Conservation (phyloP, 352 stramenopile species). For the Phytophthora cryptogea region DNA sequence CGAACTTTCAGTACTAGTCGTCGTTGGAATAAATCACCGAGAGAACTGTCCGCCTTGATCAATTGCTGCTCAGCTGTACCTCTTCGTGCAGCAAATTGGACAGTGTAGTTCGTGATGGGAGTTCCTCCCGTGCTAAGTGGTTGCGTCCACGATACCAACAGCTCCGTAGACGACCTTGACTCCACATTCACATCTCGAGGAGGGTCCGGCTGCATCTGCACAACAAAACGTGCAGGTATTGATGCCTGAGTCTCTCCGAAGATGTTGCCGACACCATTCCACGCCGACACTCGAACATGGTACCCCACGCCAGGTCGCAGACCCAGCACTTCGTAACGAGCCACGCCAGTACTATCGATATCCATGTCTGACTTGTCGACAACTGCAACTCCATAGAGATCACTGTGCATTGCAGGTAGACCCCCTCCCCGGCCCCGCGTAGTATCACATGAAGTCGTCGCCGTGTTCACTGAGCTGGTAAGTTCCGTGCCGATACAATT, state of each 20-base stretch:
- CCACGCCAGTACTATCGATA: constrained; percentile 27
- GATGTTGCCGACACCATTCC: constrained; percentile 90
- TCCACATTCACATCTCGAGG: constrained; percentile 58
- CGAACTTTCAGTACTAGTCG: constrained; percentile 20
- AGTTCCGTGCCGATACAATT: constrained; percentile 49
- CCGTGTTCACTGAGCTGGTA: constrained; percentile 45
- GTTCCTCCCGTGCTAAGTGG: constrained; percentile 62
- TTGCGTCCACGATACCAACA: constrained; percentile 58
- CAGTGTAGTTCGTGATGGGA: constrained; percentile 44
- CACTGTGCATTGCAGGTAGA: constrained; percentile 82
- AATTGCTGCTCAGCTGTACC: constrained; percentile 67
- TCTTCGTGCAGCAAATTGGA: constrained; percentile 68
- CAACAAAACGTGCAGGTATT: constrained; percentile 66
- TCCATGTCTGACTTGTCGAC: constrained; percentile 45
- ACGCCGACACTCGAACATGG: constrained; percentile 92
- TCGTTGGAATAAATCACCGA: constrained; percentile 31
- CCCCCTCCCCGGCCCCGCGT: constrained; percentile 39
- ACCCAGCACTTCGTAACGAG: constrained; percentile 35
- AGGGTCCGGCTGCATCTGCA: constrained; percentile 40
- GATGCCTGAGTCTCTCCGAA: constrained; percentile 84
- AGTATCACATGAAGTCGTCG: constrained; percentile 40
- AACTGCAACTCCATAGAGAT: constrained; percentile 59
- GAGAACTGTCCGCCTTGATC: constrained; percentile 45
- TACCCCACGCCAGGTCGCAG: constrained; percentile 59
- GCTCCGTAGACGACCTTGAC: constrained; percentile 30